phyloP scores from a whole-genome alignment of 2,329 filamentous ascomycete species.

The Myriosclerotinia duriaeana region DNA sequence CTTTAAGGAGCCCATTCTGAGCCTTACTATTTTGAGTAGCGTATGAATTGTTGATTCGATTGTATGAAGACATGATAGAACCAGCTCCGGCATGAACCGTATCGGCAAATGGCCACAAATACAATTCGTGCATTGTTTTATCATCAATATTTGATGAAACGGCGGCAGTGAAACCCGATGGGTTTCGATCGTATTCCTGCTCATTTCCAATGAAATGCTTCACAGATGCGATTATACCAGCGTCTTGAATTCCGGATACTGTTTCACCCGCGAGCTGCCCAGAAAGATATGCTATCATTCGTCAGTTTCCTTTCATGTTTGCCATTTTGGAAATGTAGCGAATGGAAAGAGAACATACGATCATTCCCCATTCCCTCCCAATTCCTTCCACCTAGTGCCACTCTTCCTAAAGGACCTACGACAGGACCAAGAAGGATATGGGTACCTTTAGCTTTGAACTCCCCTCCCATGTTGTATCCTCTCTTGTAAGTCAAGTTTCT shows the following conservation, averaged over 20 bases:
- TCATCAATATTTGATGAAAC: conserved; percentile 73
- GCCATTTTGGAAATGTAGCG: neutral
- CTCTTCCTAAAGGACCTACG: conserved; percentile 68
- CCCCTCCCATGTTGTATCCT: too few relatives aligned
- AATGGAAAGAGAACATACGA: conserved; percentile 25
- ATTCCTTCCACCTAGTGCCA: conserved; percentile 66
- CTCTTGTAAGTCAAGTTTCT: conserved; percentile 52
- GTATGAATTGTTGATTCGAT: conserved; percentile 58
- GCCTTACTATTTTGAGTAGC: conserved; percentile 68
- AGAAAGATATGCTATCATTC: conserved; percentile 55
- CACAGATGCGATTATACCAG: conserved; percentile 32
- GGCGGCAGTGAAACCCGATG: conserved; percentile 48
- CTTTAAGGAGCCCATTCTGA: conserved; percentile 77
- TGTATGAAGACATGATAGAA: conserved; percentile 80
- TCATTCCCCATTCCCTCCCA: conserved; percentile 55
- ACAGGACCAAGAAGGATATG: conserved; percentile 38
- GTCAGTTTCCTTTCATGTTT: neutral
- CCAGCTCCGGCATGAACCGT: conserved; percentile 75
- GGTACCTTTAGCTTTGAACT: too few relatives aligned
- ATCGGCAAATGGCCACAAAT: conserved; percentile 82
- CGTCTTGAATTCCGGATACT: conserved; percentile 33
- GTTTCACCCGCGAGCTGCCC: conserved; percentile 46
- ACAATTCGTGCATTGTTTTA: conserved; percentile 71
- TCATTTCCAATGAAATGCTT: conserved; percentile 68
- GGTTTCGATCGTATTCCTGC: conserved; percentile 55